phyloP scores from a whole-genome alignment of 176 grass and related monocot species.

The Oryza glumipatula region DNA sequence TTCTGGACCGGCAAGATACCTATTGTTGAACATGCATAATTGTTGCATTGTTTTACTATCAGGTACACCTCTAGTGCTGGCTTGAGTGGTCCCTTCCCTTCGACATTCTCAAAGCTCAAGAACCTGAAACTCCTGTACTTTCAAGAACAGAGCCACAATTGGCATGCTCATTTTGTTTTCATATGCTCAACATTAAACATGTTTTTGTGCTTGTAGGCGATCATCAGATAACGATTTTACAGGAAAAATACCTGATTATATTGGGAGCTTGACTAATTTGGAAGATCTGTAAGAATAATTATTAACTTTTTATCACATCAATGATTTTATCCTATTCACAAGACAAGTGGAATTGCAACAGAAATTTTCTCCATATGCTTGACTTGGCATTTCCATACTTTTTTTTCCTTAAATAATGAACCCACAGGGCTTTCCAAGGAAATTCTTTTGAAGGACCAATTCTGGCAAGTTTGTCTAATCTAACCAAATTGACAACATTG shows the following conservation, averaged over 20 bases:
- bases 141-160: not conserved
- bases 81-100: slow-evolving; percentile 60
- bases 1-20: not conserved
- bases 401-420: slow-evolving; percentile 3
- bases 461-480: slow-evolving; percentile 40
- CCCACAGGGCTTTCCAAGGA: slow-evolving; percentile 38
- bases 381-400: not conserved
- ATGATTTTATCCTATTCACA: not conserved
- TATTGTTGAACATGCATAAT: not conserved
- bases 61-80: slow-evolving; percentile 76
- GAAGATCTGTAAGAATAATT: slow-evolving; percentile 27
- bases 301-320: not conserved
- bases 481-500: slow-evolving; percentile 35
- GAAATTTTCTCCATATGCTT: not conserved
- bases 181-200: slow-evolving; percentile 8
- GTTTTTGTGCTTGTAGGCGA: slow-evolving; percentile 35
- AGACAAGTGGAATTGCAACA: not conserved
- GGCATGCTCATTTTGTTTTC: not conserved
- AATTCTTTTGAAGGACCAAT: slow-evolving; percentile 54
- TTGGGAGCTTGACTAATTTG: slow-evolving; percentile 49
- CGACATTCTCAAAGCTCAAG: slow-evolving; percentile 58
- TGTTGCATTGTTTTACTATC: not conserved
- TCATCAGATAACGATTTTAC: slow-evolving; percentile 54
- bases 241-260: slow-evolving; percentile 54
- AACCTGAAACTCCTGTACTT: slow-evolving; percentile 52